phyloP scores from a whole-genome alignment of 805 yeast species.

The Nakazawaea anatomiae region DNA sequence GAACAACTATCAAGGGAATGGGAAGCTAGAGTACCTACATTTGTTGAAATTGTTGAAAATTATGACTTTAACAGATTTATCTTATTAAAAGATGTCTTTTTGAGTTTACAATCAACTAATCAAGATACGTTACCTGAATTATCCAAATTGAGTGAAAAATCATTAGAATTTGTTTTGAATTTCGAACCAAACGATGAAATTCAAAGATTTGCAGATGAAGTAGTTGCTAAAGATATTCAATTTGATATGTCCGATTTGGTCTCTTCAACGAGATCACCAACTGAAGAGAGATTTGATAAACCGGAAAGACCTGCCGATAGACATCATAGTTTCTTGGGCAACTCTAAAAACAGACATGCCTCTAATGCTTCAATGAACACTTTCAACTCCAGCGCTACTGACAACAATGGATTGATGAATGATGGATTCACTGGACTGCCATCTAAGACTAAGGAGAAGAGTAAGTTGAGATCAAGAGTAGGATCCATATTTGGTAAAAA shows the following conservation, averaged over 20 bases:
- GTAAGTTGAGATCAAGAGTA: slow-evolving; percentile 56
- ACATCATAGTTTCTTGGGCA: slow-evolving; percentile 6
- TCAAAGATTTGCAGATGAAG: slow-evolving; percentile 42
- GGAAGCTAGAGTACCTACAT: slow-evolving; percentile 73
- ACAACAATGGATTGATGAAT: slow-evolving; percentile 4
- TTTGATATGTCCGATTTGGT: slow-evolving; percentile 5
- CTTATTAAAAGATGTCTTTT: slow-evolving; percentile 58
- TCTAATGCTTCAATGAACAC: slow-evolving; percentile 8
- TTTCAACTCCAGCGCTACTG: neutral
- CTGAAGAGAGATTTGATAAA: neutral
- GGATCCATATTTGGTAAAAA: slow-evolving; percentile 73
- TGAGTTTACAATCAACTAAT: slow-evolving; percentile 57
- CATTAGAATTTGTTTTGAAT: slow-evolving; percentile 59
- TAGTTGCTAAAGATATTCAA: slow-evolving; percentile 15
- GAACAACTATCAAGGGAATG: slow-evolving; percentile 51
- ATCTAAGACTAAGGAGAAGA: slow-evolving; percentile 23
- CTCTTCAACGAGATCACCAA: too few species aligned
- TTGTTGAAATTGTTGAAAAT: slow-evolving; percentile 68
- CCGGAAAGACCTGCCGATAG: slow-evolving; percentile 10
- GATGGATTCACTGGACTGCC: slow-evolving; percentile 15
- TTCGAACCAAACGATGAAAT: slow-evolving; percentile 60
- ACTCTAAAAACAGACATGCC: neutral
- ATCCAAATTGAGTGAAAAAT: slow-evolving; percentile 50
- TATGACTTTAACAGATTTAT: slow-evolving; percentile 60
- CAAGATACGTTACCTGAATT: slow-evolving; percentile 44